phyloP scores from a whole-genome alignment of 2,329 filamentous ascomycete genomes.

The Lasiodiplodia theobromae region DNA sequence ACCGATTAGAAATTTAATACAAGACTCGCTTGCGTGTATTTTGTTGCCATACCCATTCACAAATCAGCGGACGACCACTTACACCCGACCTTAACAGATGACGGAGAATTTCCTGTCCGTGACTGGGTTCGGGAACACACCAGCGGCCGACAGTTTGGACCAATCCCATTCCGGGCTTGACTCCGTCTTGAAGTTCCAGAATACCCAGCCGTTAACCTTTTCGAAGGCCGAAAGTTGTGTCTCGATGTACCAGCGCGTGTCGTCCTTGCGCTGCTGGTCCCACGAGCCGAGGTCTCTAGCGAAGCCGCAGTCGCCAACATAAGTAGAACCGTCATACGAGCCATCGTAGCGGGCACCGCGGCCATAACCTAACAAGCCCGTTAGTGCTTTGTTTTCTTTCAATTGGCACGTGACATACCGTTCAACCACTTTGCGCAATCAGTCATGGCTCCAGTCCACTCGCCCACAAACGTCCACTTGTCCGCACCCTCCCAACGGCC shows the following conservation, averaged over 20 bases:
- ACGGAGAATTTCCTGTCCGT: conserved; percentile 37
- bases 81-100: not conserved
- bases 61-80: not conserved
- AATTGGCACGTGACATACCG: conserved; percentile 37
- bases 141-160: conserved; percentile 56
- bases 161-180: conserved; percentile 61
- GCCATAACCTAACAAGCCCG: conserved; percentile 54
- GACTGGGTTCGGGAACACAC: conserved; percentile 57
- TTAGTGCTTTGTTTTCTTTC: not conserved
- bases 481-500: conserved; percentile 59
- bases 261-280: conserved; percentile 52
- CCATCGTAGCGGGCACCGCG: conserved; percentile 68
- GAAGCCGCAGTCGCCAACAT: conserved; percentile 62
- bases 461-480: conserved; percentile 72
- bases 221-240: conserved; percentile 63
- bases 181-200: conserved; percentile 68
- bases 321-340: conserved; percentile 55
- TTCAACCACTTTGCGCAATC: conserved; percentile 62
- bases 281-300: conserved; percentile 60
- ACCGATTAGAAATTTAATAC: conserved; percentile 8
- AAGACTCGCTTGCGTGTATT: conserved; percentile 7
- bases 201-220: conserved; percentile 62
- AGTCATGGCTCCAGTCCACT: conserved; percentile 74
- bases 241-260: conserved; percentile 60
- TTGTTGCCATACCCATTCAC: not conserved